phyloP scores from a whole-genome alignment of 768 basidiomycete species.

The Tricholoma saponaceum region DNA sequence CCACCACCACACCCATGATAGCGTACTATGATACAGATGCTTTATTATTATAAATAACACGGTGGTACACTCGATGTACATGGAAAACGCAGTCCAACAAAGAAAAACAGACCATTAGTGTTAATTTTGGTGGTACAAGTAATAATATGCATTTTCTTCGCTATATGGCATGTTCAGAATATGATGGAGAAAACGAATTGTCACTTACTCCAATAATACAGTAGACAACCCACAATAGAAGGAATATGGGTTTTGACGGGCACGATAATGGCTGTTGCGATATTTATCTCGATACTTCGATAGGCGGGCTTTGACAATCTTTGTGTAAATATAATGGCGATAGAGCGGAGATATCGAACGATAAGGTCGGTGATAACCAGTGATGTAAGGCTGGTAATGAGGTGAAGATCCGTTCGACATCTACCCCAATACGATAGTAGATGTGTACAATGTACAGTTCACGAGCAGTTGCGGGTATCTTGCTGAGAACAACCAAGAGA shows the following conservation, averaged over 20 bases:
- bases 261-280: not conserved
- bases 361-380: not conserved
- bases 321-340: not conserved
- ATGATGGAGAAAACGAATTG: too few relatives aligned
- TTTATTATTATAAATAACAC: not conserved
- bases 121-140: not conserved
- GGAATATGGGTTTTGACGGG: not conserved
- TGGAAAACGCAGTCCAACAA: not conserved
- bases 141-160: not conserved
- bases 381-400: not conserved
- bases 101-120: not conserved
- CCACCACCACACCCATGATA: not conserved
- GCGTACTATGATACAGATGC: not conserved
- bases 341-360: not conserved
- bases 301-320: not conserved
- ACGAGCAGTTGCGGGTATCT: constrained; percentile 37
- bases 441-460: constrained; percentile 12
- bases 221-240: not conserved
- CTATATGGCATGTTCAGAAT: not conserved
- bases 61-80: constrained; percentile 2
- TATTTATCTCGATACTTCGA: not conserved
- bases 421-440: constrained; percentile 2
- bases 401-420: not conserved
- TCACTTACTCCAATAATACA: not conserved
- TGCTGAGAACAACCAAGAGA: constrained; percentile 20